A percentile compares a stretch with the other conserved stretches of the same genome.
Conservation (phyloP, 2,329 filamentous ascomycete species). For the Fusarium multiceps region DNA sequence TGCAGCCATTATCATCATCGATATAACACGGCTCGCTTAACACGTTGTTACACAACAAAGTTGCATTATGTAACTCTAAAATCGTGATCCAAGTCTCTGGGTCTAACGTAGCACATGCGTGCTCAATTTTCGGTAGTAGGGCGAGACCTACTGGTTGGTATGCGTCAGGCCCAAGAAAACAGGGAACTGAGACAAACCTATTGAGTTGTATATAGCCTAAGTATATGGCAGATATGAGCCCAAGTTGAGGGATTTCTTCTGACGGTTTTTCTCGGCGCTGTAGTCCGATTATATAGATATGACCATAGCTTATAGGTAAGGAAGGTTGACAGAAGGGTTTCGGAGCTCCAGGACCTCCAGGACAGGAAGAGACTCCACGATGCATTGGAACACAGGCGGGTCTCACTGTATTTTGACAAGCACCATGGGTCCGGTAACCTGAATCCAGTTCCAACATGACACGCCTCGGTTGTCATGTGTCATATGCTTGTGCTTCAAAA, state of each 20-base stretch:
- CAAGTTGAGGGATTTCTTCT: background rate
- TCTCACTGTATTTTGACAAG: constrained; percentile 9
- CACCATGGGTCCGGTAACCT: constrained; percentile 6
- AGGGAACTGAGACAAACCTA: constrained; percentile 1
- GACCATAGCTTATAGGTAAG: background rate
- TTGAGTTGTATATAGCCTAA: background rate
- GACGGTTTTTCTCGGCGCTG: background rate
- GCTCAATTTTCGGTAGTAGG: constrained; percentile 11
- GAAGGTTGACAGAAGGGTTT: background rate
- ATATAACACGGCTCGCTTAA: constrained; percentile 23
- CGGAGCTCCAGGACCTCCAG: background rate
- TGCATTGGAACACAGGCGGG: background rate
- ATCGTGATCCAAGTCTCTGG: constrained; percentile 13
- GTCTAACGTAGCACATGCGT: constrained; percentile 7
- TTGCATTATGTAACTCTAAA: constrained; percentile 28
- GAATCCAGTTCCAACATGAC: background rate
- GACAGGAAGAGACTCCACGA: background rate
- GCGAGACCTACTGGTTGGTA: constrained; percentile 9
- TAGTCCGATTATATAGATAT: background rate
- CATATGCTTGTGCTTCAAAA: background rate
- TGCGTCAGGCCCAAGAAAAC: background rate
- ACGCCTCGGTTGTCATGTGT: constrained; percentile 4
- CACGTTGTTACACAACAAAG: constrained; percentile 19
- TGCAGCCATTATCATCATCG: constrained; percentile 1
- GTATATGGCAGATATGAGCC: background rate